Base-by-base conservation (phyloP, 441 rosid species). In the Populus hybrid region DNA sequence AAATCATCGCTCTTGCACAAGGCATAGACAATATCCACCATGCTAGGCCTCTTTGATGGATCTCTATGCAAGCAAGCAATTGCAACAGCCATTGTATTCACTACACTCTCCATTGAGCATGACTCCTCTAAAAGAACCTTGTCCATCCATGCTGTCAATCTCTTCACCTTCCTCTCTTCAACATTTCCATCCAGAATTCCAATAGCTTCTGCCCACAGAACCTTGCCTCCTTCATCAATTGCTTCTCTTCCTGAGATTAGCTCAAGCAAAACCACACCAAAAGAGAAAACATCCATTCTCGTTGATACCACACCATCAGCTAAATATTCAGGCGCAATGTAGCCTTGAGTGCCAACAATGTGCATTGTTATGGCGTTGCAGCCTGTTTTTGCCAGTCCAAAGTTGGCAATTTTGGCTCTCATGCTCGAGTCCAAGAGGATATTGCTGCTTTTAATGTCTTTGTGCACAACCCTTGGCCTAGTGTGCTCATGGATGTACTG, bases 1-100 rank as follows among this genome's bases (percentile, higher is more conserved):
- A 86, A 21, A 28, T 89, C 91, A 68, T 85, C 90, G 75, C 86
- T 89, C 86, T 83, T 90, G 70, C 83, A 78, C 81, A 91, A 77
- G 61, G 91, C 88, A 80, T 91, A 91, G 63, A 90, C 93, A 68
- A 89, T 84, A 38, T 90, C 93, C 81, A 90, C 88, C 92, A 90
- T 90, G 78, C 84, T 85, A 35, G 93, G 91, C 84, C 93, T 79
- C 84, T 72, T 88, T 5, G 88, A 34, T 69, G 90, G 89, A 69
- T 90, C 88, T 70, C 61, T 83, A 46, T 82, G 83, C 79, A 90
- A 24, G 79, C 91, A 91, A 75, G 91, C 86, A 76, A 83, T 50
- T n/a, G 92, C 95, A 40, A 91, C 72, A 0, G 69, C 40, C 90
- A 87, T 78, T 40, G 87, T 88, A 82, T 53, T 86, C 80, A 85